Conservation (phyloP, 495 filamentous ascomycete genomes). For the Trichoderma virens region DNA sequence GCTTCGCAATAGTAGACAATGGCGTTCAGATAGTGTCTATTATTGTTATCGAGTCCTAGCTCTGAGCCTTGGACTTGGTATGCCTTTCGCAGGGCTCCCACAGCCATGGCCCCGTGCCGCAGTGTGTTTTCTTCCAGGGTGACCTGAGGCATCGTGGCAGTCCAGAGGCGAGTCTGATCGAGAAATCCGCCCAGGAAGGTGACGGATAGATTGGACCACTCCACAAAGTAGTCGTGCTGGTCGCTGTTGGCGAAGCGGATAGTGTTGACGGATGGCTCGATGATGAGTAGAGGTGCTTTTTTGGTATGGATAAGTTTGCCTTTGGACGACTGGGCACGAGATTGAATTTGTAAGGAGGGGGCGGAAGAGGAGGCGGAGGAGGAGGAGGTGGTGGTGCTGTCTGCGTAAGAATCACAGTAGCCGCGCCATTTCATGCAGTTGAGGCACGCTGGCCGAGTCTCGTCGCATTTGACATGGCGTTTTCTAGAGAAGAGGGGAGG, state of each 20-base stretch:
- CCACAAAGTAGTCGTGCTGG: conserved; percentile 13
- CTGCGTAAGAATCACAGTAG: conserved; percentile 42
- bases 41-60: neutral
- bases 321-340: neutral
- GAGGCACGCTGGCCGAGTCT: conserved; percentile 41
- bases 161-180: conserved; percentile 8
- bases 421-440: conserved; percentile 44
- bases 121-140: conserved; percentile 6
- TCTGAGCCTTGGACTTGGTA: neutral
- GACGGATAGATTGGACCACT: conserved; percentile 12
- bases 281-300: conserved; percentile 4
- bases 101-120: conserved; percentile 11
- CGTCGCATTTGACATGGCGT: conserved; percentile 48
- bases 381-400: conserved; percentile 8
- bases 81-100: conserved; percentile 11
- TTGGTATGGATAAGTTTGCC: neutral
- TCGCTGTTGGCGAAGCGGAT: conserved; percentile 15
- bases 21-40: conserved; percentile 11
- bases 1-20: conserved; percentile 11
- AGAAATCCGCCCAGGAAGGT: conserved; percentile 3
- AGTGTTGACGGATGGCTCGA: conserved; percentile 9
- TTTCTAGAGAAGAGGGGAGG: conserved; percentile 14
- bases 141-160: conserved; percentile 10
- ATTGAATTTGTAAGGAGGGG: neutral
- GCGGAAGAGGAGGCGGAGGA: neutral